A percentile compares a stretch with the other conserved stretches of the same genome.
These are phyloP conservation scores for Nannochloropsis granulata DNA, from an alignment of 108 stramenopile genomes.

Conservation along the genomic window DNA sequence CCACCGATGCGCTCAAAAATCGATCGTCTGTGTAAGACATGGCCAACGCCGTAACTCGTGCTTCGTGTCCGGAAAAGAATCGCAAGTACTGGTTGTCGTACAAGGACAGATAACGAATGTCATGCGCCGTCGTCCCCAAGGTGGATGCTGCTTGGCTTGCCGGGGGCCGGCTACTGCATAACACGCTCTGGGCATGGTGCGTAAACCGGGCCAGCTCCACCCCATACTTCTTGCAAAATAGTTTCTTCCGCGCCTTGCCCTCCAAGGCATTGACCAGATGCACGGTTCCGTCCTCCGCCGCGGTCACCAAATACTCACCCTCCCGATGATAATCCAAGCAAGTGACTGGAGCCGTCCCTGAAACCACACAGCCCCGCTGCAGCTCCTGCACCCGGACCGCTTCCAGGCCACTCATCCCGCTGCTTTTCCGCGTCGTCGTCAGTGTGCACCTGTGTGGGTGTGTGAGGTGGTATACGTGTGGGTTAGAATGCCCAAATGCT, in stretches of 20 bases:
- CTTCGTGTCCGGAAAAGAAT: conserved; percentile 31
- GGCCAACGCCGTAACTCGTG: conserved; percentile 31
- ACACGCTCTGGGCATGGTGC: conserved; percentile 38
- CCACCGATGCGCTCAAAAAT: conserved; percentile 37
- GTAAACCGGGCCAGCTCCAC: conserved; percentile 27
- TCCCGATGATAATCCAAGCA: conserved; percentile 38
- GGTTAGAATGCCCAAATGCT: no score
- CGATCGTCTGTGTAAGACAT: conserved; percentile 40
- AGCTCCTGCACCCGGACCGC: neutral
- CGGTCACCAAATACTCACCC: conserved; percentile 32
- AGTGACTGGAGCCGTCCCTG: conserved; percentile 14
- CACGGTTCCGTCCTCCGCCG: conserved; percentile 15
- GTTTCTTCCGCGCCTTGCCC: conserved; percentile 32
- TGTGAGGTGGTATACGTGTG: no score
- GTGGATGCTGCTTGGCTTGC: neutral
- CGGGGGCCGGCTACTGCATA: neutral
- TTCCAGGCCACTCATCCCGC: neutral
- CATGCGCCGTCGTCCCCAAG: conserved; percentile 1
- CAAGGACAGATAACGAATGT: conserved; percentile 34
- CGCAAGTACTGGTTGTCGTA: conserved; percentile 41
- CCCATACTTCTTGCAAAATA: conserved; percentile 32
- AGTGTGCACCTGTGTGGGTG: no score
- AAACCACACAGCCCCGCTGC: conserved; percentile 14
- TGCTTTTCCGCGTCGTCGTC: no score
- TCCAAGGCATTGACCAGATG: conserved; percentile 35